Conservation (phyloP, 352 stramenopile species). For the Sclerospora graminicola region DNA sequence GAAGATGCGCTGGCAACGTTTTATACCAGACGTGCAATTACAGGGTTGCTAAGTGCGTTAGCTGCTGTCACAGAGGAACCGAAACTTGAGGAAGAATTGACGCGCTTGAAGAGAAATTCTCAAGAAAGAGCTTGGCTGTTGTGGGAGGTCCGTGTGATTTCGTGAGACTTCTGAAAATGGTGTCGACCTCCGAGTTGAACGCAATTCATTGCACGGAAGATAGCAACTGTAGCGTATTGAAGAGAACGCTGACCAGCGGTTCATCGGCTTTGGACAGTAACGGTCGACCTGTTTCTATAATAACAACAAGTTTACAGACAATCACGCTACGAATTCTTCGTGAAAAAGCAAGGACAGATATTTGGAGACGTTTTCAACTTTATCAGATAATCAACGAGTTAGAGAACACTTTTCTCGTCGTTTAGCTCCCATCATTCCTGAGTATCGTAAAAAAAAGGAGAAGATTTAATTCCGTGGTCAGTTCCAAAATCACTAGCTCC, state of each 20-base stretch:
- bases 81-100: no score
- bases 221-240: neutral
- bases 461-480: no score
- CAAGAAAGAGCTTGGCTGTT: conserved; percentile 31
- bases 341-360: conserved; percentile 39
- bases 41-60: conserved; percentile 20
- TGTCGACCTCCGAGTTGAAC: conserved; percentile 69
- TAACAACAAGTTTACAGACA: conserved; percentile 35
- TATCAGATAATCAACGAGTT: no score
- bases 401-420: no score
- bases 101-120: no score
- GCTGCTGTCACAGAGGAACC: no score
- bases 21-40: conserved; percentile 57
- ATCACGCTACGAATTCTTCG: conserved; percentile 46
- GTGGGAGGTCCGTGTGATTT: conserved; percentile 66
- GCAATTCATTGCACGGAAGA: conserved; percentile 18
- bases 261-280: conserved; percentile 5
- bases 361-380: no score
- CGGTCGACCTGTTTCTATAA: conserved; percentile 27
- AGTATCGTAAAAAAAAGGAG: no score
- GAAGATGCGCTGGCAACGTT: conserved; percentile 76
- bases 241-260: neutral
- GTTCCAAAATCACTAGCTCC: no score
- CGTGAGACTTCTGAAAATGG: conserved; percentile 71
- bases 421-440: no score